Evolutionary conservation across 495 filamentous ascomycete species (phyloP).

Genomic region (Ramalina intermedia): DNA sequence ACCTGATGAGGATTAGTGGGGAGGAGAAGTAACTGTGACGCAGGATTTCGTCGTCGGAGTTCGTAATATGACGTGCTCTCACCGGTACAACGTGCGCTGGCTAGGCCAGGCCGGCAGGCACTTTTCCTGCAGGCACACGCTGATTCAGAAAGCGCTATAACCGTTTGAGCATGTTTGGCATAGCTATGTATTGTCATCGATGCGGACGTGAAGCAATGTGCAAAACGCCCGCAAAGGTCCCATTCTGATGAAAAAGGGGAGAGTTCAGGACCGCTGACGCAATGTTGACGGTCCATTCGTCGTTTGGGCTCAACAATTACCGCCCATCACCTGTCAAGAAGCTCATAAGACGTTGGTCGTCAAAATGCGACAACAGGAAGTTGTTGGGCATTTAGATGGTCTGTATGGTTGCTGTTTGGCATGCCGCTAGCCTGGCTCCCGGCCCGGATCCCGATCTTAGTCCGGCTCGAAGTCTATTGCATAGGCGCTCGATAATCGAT

Average conservation of each 20-base stretch:
- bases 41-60: not conserved
- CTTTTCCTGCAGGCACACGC: too few species aligned
- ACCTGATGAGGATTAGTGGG: not conserved
- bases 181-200: too few species aligned
- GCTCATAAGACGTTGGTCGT: too few species aligned
- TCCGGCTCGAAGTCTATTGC: not conserved
- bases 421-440: not conserved
- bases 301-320: too few species aligned
- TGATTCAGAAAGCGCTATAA: not conserved
- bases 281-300: too few species aligned
- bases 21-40: not conserved
- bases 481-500: not conserved
- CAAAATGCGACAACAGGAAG: too few species aligned
- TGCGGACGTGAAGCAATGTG: too few species aligned
- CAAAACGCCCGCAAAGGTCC: too few species aligned
- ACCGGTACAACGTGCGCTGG: too few species aligned
- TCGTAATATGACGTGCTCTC: not conserved
- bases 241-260: too few species aligned
- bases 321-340: not conserved
- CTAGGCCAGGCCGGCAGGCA: not conserved
- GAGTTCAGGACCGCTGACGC: too few species aligned
- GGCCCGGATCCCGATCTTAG: not conserved
- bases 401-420: not conserved
- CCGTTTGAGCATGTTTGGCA: too few species aligned
- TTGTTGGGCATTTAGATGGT: constrained; percentile 1